Percentiles rank a stretch among this genome's conserved stretches.
Conservation (phyloP, 2,329 filamentous ascomycete genomes). For the Talaromyces sp. region DNA sequence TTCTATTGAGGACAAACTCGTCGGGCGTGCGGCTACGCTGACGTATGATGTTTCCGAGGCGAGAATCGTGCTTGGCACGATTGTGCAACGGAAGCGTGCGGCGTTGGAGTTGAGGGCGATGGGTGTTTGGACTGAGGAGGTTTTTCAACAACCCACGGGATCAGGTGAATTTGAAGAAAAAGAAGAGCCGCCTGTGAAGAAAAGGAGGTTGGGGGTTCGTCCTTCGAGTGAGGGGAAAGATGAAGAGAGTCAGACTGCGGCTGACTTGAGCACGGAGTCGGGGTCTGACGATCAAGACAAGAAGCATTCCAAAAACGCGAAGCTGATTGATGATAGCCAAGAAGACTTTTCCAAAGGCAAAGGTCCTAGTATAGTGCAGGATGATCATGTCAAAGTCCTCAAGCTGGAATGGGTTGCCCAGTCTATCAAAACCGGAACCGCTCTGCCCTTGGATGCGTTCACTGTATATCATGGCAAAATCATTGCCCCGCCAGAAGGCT, state of each 20-base stretch:
- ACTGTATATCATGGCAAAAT: constrained; percentile 48
- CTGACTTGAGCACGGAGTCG: constrained; percentile 27
- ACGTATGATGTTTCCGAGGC: constrained; percentile 71
- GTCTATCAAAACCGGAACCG: constrained; percentile 38
- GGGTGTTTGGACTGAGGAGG: constrained; percentile 50
- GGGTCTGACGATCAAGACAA: constrained; percentile 19
- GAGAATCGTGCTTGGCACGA: constrained; percentile 66
- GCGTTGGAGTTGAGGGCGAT: constrained; percentile 69
- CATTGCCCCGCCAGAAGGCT: constrained; percentile 29
- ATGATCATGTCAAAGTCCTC: constrained; percentile 44
- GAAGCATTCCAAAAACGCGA: constrained; percentile 13
- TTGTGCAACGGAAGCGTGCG: constrained; percentile 65
- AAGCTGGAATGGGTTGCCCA: constrained; percentile 51
- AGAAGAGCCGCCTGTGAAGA: constrained; percentile 22
- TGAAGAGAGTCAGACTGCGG: constrained; percentile 7
- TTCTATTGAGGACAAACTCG: constrained; percentile 59
- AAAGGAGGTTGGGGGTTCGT: constrained; percentile 16
- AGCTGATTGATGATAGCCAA: background rate
- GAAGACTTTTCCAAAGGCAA: background rate
- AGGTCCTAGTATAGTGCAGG: background rate
- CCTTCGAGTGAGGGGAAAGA: background rate
- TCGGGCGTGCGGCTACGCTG: constrained; percentile 49
- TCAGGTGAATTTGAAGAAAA: background rate
- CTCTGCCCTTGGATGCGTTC: constrained; percentile 46
- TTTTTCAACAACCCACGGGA: background rate